A percentile compares a stretch with the other conserved stretches of the same genome.
Conservation (phyloP, 371 early-diverging fungal species). For the Encephalitozoon cuniculi region DNA sequence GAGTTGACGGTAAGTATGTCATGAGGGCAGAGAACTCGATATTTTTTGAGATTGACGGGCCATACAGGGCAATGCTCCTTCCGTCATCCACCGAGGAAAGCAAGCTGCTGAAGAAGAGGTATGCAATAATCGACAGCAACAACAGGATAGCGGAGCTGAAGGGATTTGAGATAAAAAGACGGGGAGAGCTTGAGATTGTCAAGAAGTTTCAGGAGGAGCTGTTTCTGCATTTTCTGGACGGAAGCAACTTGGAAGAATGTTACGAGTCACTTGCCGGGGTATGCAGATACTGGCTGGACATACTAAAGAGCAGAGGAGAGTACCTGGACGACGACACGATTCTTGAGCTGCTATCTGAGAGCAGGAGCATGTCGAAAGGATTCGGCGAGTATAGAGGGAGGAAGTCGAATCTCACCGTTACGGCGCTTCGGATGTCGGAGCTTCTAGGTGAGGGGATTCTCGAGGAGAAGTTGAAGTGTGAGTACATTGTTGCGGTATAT, state of each 20-base stretch:
- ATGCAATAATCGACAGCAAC: constrained; percentile 90
- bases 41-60: constrained; percentile 97
- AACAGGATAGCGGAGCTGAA: constrained; percentile 91
- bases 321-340: constrained; percentile 76
- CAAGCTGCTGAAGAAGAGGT: constrained; percentile 89
- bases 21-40: constrained; percentile 81
- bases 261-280: constrained; percentile 77
- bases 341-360: constrained; percentile 91
- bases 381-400: constrained; percentile 73
- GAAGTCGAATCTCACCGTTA: constrained; percentile 85
- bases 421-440: constrained; percentile 87
- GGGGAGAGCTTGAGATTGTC: constrained; percentile 94
- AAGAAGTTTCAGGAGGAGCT: constrained; percentile 91
- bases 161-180: constrained; percentile 96
- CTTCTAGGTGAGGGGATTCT: constrained; percentile 88
- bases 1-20: constrained; percentile 63
- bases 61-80: constrained; percentile 95
- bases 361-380: constrained; percentile 86
- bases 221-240: constrained; percentile 79
- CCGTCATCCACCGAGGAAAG: constrained; percentile 91
- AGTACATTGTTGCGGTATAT: constrained; percentile 79
- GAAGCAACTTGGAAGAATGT: constrained; percentile 75
- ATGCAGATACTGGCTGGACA: constrained; percentile 86
- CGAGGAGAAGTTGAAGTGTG: constrained; percentile 85
- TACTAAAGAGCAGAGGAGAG: constrained; percentile 72